Percentiles rank a stretch among this genome's conserved stretches.
Conservation (phyloP, 331 rosid species). For the Saraca asoca region DNA sequence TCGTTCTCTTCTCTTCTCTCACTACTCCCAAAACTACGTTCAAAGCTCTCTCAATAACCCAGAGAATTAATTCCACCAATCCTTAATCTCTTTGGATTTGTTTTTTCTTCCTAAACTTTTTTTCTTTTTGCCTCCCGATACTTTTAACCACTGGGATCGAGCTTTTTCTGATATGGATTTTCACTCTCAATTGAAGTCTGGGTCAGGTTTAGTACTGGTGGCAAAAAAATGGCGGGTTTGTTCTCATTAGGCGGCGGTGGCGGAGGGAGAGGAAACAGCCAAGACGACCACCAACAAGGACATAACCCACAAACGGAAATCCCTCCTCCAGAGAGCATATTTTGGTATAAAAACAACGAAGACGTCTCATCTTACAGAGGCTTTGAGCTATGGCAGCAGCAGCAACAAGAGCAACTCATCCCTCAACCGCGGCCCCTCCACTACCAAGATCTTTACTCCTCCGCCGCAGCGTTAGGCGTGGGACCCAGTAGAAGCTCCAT, state of each 20-base stretch:
- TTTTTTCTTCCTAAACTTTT: neutral
- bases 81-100: neutral
- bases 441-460: constrained; percentile 68
- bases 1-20: neutral
- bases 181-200: constrained; percentile 48
- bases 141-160: constrained; percentile 21
- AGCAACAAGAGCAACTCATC: constrained; percentile 39
- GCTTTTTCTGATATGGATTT: constrained; percentile 75
- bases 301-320: constrained; percentile 42
- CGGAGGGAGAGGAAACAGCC: constrained; percentile 36
- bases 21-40: constrained; percentile 15
- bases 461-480: constrained; percentile 62
- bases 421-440: constrained; percentile 38
- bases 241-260: constrained; percentile 72
- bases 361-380: constrained; percentile 57
- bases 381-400: constrained; percentile 76
- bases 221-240: constrained; percentile 80
- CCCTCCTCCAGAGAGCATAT: constrained; percentile 51
- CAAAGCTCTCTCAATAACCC: constrained; percentile 15
- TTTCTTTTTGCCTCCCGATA: constrained; percentile 15
- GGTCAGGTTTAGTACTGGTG: constrained; percentile 37
- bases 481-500: constrained; percentile 56
- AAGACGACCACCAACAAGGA: constrained; percentile 17
- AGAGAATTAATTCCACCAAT: constrained; percentile 32
- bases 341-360: constrained; percentile 65